phyloP scores from a whole-genome alignment of 441 rosid genomes.

The Adansonia madagascariensis region DNA sequence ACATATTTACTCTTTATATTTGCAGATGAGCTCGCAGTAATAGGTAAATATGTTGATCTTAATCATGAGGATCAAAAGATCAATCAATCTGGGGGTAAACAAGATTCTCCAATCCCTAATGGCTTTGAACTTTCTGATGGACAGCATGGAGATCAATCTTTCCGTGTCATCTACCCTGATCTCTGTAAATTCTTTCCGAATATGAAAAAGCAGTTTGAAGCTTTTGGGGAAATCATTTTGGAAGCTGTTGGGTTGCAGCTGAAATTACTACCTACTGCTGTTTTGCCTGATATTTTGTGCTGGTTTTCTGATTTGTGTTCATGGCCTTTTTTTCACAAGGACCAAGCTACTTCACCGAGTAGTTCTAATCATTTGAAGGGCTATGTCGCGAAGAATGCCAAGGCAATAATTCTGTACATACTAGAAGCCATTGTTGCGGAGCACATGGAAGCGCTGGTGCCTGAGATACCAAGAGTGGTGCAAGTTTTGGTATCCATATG shows the following conservation, averaged over 20 bases:
- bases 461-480: slow-evolving; percentile 81
- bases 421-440: slow-evolving; percentile 73
- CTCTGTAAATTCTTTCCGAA: slow-evolving; percentile 71
- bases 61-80: slow-evolving; percentile 43
- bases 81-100: slow-evolving; percentile 37
- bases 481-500: slow-evolving; percentile 75
- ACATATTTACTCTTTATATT: slow-evolving; percentile 64
- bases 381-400: slow-evolving; percentile 69
- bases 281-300: slow-evolving; percentile 74
- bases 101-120: slow-evolving; percentile 29
- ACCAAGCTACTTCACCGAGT: slow-evolving; percentile 36
- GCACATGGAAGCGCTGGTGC: slow-evolving; percentile 87
- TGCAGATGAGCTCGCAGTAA: slow-evolving; percentile 72
- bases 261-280: slow-evolving; percentile 62
- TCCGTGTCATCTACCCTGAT: slow-evolving; percentile 68
- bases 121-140: slow-evolving; percentile 40
- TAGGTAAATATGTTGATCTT: slow-evolving; percentile 44
- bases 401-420: slow-evolving; percentile 71
- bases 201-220: slow-evolving; percentile 67
- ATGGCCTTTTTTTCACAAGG: slow-evolving; percentile 57
- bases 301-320: slow-evolving; percentile 85
- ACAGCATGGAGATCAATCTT: slow-evolving; percentile 46
- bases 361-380: slow-evolving; percentile 57
- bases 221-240: slow-evolving; percentile 73
- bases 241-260: slow-evolving; percentile 86